These are phyloP conservation scores for Penicillium aurantiogriseum DNA, from an alignment of 2,329 filamentous ascomycete species.

Conservation along the genomic window DNA sequence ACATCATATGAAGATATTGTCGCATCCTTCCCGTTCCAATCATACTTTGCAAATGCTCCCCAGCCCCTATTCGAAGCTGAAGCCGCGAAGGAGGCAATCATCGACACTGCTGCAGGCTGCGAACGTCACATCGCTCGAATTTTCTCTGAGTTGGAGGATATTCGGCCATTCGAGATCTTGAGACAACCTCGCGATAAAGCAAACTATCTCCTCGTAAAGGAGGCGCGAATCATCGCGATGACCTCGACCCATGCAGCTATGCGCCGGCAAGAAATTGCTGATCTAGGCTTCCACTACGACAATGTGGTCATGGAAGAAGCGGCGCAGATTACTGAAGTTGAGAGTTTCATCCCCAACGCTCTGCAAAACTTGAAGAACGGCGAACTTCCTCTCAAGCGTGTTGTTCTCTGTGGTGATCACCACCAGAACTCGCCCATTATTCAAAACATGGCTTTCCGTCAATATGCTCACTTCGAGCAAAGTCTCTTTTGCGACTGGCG, in stretches of 20 bases:
- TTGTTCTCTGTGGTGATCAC: conserved; percentile 93
- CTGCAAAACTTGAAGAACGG: conserved; percentile 77
- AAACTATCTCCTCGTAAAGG: conserved; percentile 91
- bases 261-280: conserved; percentile 82
- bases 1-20: conserved; percentile 62
- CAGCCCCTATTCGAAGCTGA: conserved; percentile 75
- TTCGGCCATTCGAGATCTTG: conserved; percentile 91
- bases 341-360: conserved; percentile 93
- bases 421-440: conserved; percentile 95
- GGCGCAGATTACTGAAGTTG: conserved; percentile 94
- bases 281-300: conserved; percentile 93
- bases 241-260: conserved; percentile 98
- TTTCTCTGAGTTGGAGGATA: conserved; percentile 88
- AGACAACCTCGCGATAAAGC: conserved; percentile 86
- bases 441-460: conserved; percentile 88
- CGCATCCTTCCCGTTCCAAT: conserved; percentile 78
- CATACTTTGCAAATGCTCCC: conserved; percentile 83
- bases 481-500: conserved; percentile 89
- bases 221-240: conserved; percentile 98
- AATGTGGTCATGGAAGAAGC: conserved; percentile 99
- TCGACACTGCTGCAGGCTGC: conserved; percentile 80
- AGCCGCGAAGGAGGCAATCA: conserved; percentile 61
- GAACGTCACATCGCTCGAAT: conserved; percentile 85
- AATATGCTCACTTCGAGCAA: conserved; percentile 95
- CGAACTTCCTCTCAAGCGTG: conserved; percentile 73